A percentile compares a stretch with the other conserved stretches of the same genome.
These are phyloP conservation scores for Lactifluus subvellereus DNA, from an alignment of 768 basidiomycete species.

Conservation along the genomic window DNA sequence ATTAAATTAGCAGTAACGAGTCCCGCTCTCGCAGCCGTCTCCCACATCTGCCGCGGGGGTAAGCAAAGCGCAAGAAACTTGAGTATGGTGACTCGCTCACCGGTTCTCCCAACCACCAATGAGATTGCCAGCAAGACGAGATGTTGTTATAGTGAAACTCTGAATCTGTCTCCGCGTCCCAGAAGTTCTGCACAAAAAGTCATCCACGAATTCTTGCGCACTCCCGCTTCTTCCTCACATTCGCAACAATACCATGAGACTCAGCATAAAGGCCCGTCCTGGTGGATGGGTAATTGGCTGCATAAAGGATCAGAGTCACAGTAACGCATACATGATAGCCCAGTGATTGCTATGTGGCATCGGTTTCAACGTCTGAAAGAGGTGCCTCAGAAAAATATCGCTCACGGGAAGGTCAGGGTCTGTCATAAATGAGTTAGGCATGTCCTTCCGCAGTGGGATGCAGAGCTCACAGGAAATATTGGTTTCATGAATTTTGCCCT, in stretches of 20 bases:
- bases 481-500: conserved; percentile 83
- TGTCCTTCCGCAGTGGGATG: neutral
- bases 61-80: neutral
- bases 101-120: conserved; percentile 90
- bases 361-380: neutral
- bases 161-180: conserved; percentile 57
- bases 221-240: conserved; percentile 42
- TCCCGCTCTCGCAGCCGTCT: conserved; percentile 70
- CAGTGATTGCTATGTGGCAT: conserved; percentile 69
- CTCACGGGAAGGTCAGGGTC: conserved; percentile 90
- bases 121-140: conserved; percentile 54
- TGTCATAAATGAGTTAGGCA: conserved; percentile 29
- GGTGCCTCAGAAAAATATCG: conserved; percentile 17
- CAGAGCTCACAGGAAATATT: conserved; percentile 67
- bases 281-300: neutral
- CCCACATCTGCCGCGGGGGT: conserved; percentile 66
- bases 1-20: conserved; percentile 81
- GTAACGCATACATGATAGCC: conserved; percentile 62
- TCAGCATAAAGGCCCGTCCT: conserved; percentile 90
- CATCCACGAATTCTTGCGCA: neutral
- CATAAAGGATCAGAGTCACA: neutral
- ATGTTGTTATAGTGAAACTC: conserved; percentile 70
- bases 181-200: conserved; percentile 62
- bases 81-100: conserved; percentile 38
- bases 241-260: conserved; percentile 87